Evolutionary conservation across 306 rosid genomes (phyloP), one percentile per base, ranked within the genome.

Genomic region (Datisca glomerata): DNA sequence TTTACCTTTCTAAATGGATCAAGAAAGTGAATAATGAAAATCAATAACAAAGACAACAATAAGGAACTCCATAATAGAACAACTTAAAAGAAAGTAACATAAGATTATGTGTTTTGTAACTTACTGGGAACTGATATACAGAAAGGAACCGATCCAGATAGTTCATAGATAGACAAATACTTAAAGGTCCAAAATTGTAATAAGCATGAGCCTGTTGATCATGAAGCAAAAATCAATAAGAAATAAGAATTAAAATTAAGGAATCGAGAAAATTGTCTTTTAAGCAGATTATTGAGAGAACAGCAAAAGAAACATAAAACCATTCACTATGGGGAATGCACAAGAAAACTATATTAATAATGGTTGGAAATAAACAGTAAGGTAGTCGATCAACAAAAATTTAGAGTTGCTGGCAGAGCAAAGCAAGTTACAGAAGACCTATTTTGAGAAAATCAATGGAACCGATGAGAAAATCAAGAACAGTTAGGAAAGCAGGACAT

Each of bases 131-230:
- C 44, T 74, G 60, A 61, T 61, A 39, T 3, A 56, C 28, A 15
- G 94, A 78, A 31, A 81, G 73, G 66, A 78, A 78, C 36, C 94
- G 85, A 64, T 86, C 96, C 61, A 73, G 52, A 71, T 86, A 86
- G 66, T 81, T 86, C 60, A 71, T 68, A 12, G 84, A 57, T 17
- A 81, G 76, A 61, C 61, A 73, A 17, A 75, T 25, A 65, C 69
- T 54, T 33, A 50, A 36, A 25, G 86, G 69, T 53, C 86, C 91
- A 59, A 78, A 78, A 37, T 66, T 64, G 54, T 49, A 61, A 53
- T 55, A 59, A 19, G 64, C 39, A 66, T 63, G 65, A 61, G 75
- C 92, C 96, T 81, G 86, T 63, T 47, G 56, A 70, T 50, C 63
- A 63, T 49, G 56, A 4, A 47, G 18, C 42, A 52, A 18, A 56